Evolutionary conservation across 768 basidiomycete genomes (phyloP), one percentile per base, ranked within the genome.

Genomic region (Royoungia palumana): DNA sequence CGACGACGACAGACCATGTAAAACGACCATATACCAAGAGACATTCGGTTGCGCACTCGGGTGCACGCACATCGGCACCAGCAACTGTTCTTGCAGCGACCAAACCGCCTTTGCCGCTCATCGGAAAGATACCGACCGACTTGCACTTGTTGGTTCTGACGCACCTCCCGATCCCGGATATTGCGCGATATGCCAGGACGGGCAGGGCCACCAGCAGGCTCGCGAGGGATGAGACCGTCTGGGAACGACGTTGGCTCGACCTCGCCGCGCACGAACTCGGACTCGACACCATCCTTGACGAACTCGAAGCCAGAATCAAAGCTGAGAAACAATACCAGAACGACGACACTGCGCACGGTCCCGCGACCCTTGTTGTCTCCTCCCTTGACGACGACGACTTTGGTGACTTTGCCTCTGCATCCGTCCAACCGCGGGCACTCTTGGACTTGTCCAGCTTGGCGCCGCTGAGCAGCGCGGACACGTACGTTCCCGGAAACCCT

Each of bases 91-190:
- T 63, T 24, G 35, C 53, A 40, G 54, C 61, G 14, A 46, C 55
- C 19, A 58, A 48, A 56, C 68, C 57, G 51, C 68, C 67, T 27
- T 52, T 55, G 21, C 66, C 58, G 20, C 74, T 76, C 54, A 80
- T 95, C 44, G 95, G 95, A 10, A 80, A 78, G 22, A 80, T 96
- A 12, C 93, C 95, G 5, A 74, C 79, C 17, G 83, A 85, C 52
- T 70, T 95, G 5, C 87, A 94, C 61, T 70, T 89, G 21, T 72
- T 85, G 38, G 75, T 97, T 51, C 73, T 96, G 53, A 70, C 77
- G 3, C 78, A 81, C 63, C 74, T 94, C 21, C 83, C 93, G 7
- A 68, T 98, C 16, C 82, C 87, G 16, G 93, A 95, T 65, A 65
- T 96, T 19, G 83, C 89, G 2, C 75, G 81, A 0, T 90, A 94